Conservation (phyloP, 2,329 filamentous ascomycete genomes). For the Penicillium crustosum region DNA sequence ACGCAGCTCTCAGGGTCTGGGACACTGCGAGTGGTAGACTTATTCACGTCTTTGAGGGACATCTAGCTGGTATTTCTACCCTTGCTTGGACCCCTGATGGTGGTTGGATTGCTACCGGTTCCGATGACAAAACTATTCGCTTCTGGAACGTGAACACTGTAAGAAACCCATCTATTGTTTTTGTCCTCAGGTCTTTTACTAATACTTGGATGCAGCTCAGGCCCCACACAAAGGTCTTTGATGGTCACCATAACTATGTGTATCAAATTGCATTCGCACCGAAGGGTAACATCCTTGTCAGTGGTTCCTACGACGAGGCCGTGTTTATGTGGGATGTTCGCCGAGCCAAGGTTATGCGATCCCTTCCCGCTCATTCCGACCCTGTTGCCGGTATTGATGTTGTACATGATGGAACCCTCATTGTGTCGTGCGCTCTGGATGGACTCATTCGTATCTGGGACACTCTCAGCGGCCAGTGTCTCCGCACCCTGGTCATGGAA, state of each 20-base stretch:
- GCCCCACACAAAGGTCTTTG: slow-evolving; percentile 61
- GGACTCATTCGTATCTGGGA: slow-evolving; percentile 95
- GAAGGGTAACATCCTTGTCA: slow-evolving; percentile 94
- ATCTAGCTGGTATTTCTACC: slow-evolving; percentile 88
- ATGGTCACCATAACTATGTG: slow-evolving; percentile 94
- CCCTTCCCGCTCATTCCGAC: slow-evolving; percentile 89
- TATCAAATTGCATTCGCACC: slow-evolving; percentile 95
- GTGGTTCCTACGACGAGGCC: slow-evolving; percentile 94
- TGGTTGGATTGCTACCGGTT: slow-evolving; percentile 81
- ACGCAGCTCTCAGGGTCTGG: slow-evolving; percentile 91
- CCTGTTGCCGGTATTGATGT: slow-evolving; percentile 94
- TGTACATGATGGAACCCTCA: slow-evolving; percentile 84
- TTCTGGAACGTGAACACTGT: slow-evolving; percentile 73
- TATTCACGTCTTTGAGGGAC: slow-evolving; percentile 86
- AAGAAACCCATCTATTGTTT: slow-evolving; percentile 11
- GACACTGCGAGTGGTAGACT: slow-evolving; percentile 73
- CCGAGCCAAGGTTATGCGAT: slow-evolving; percentile 82
- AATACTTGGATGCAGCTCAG: slow-evolving; percentile 44
- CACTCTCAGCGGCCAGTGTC: slow-evolving; percentile 88
- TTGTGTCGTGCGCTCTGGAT: slow-evolving; percentile 88
- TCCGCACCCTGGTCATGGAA: slow-evolving; percentile 92
- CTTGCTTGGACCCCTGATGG: slow-evolving; percentile 94
- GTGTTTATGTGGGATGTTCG: slow-evolving; percentile 96
- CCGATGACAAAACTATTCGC: slow-evolving; percentile 93
- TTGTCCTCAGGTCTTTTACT: background rate